A percentile compares a stretch with the other conserved stretches of the same genome.
These are phyloP conservation scores for Eucalyptus urophylla DNA, from an alignment of 345 rosid species.

Conservation along the genomic window DNA sequence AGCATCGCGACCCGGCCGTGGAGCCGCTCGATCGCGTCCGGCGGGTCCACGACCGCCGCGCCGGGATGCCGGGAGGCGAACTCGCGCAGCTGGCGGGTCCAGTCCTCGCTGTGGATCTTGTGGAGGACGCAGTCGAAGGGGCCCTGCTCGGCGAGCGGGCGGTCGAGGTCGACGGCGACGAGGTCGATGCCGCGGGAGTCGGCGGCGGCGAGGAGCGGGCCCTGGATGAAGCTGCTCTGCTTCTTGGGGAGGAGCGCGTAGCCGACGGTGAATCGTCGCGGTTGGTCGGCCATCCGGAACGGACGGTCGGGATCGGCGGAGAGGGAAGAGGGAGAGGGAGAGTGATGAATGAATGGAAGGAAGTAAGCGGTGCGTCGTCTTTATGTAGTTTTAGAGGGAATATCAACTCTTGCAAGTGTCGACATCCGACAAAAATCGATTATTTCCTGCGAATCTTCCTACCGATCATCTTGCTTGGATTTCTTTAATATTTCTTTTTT, in stretches of 20 bases:
- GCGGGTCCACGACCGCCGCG: conserved; percentile 27
- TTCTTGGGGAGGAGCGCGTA: conserved; percentile 49
- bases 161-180: conserved; percentile 16
- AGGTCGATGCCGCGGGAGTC: conserved; percentile 35
- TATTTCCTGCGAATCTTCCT: no score
- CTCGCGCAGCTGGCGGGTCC: conserved; percentile 26
- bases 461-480: no score
- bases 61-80: conserved; percentile 18
- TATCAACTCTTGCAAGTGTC: no score
- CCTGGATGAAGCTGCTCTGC: conserved; percentile 35
- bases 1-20: conserved; percentile 52
- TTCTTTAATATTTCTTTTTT: no score
- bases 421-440: no score
- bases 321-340: background rate
- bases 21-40: conserved; percentile 30
- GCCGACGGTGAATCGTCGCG: conserved; percentile 24
- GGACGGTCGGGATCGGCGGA: background rate
- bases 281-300: conserved; percentile 13
- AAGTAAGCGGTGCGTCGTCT: background rate
- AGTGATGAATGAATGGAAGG: background rate
- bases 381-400: background rate
- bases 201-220: conserved; percentile 17
- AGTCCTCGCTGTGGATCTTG: conserved; percentile 38
- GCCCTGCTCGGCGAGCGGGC: conserved; percentile 32
- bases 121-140: conserved; percentile 53